Evolutionary conservation across 306 rosid genomes (phyloP).

Genomic region (Comarum palustre): DNA sequence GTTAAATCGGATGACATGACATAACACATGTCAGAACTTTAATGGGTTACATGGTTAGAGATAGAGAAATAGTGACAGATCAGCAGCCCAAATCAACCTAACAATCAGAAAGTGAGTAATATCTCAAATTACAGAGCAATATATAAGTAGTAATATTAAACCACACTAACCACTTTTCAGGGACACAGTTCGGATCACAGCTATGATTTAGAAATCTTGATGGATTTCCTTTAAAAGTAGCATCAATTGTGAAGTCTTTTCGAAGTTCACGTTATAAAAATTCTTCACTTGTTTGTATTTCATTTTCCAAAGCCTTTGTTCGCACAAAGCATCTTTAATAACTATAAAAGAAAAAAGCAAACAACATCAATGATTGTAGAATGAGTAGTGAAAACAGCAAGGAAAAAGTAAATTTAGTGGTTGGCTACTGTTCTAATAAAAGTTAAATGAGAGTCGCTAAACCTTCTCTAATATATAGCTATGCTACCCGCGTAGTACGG

Average conservation of each 20-base stretch:
- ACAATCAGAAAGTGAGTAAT: background rate
- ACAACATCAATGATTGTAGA: background rate
- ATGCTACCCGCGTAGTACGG: too few relatives aligned
- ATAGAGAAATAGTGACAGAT: too few relatives aligned
- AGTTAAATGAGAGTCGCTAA: constrained; percentile 22
- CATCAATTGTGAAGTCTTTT: constrained; percentile 91
- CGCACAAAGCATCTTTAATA: constrained; percentile 78
- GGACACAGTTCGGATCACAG: constrained; percentile 86
- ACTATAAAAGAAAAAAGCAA: constrained; percentile 39
- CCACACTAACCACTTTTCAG: constrained; percentile 83
- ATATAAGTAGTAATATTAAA: background rate
- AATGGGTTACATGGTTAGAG: too few relatives aligned
- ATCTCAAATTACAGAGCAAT: background rate
- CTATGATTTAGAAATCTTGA: constrained; percentile 89
- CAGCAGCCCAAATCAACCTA: background rate
- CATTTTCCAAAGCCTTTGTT: constrained; percentile 90
- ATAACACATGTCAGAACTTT: too few relatives aligned
- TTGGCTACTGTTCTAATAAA: background rate
- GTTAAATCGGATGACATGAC: too few relatives aligned
- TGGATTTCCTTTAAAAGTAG: constrained; percentile 84
- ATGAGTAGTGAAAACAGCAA: background rate
- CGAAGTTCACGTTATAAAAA: constrained; percentile 92
- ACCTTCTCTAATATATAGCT: constrained; percentile 98
- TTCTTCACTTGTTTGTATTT: constrained; percentile 66
- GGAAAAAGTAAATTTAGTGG: background rate